Evolutionary conservation across 352 stramenopile species (phyloP), one percentile per base, ranked within the genome.

Genomic region (Pythium sukuiense): DNA sequence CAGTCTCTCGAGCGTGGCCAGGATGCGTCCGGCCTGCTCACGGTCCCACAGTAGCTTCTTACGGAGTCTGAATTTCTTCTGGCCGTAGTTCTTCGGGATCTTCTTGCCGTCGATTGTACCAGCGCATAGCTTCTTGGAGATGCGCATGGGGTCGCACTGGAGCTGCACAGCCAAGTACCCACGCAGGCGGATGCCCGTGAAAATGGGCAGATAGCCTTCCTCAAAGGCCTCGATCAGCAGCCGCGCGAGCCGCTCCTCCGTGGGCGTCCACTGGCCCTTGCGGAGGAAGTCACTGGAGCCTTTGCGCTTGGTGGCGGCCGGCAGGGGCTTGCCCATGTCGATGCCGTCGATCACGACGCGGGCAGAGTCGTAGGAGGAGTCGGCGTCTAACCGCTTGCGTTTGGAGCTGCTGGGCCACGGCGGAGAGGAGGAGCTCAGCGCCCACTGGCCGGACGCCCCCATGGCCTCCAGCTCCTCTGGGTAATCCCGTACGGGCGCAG

Each of bases 101-200:
- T 67, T 65, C 53, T 89, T 89, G 50, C 81, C 81, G 53, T 89
- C 81, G 48, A 93, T 85, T 9, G 70, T 76, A 3, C 83, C 83
- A 11, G 81, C 81, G 53, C 83, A 91, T 32, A 93, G 73, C 48
- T 93, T 93, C 72, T 93, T 93, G 18, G 81, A 90, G 41, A 93
- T 80, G 12, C 85, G 74, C 85, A 93, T 93, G 37, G 85, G 85
- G 37, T 92, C 85, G 43, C 85, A 93, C 54, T 92, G 83, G 26
- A 93, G 66, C 55, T 91, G 83, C 30, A 90, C 77, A 2, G 83
- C 85, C 56, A 93, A 70, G 65, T 90, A 93, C 2, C 85, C 85
- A 57, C 85, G 83, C 0, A 93, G 73, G 18, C 80, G 79, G 33
- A 91, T 89, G 26, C 82, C 82, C 26, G 79, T 89, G 64, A 90